Conservation (phyloP, 2,329 filamentous ascomycete species). For the Phialocephala subalpina region DNA sequence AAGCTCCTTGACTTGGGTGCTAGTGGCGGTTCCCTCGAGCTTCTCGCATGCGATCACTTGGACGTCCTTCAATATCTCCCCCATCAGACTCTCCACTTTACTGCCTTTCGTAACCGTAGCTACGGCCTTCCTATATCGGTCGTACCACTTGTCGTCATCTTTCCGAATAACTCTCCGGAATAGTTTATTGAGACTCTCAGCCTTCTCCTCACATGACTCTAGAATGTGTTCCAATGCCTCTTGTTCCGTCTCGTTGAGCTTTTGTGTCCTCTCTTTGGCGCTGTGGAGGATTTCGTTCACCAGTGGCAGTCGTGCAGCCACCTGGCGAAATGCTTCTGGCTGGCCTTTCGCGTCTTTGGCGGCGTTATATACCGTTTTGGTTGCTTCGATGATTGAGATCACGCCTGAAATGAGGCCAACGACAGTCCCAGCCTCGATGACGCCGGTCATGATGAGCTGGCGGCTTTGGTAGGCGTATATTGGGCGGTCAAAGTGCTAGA, state of each 20-base stretch:
- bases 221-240: slow-evolving; percentile 28
- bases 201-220: slow-evolving; percentile 32
- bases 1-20: slow-evolving; percentile 15
- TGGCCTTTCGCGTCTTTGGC: slow-evolving; percentile 34
- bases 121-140: slow-evolving; percentile 35
- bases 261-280: slow-evolving; percentile 24
- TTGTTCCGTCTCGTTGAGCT: slow-evolving; percentile 27
- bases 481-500: slow-evolving; percentile 4
- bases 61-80: slow-evolving; percentile 34
- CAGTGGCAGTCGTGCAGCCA: slow-evolving; percentile 33
- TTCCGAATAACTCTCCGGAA: slow-evolving; percentile 34
- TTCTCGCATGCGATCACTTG: slow-evolving; percentile 32
- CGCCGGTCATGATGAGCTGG: slow-evolving; percentile 25
- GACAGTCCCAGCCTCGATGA: slow-evolving; percentile 29
- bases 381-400: slow-evolving; percentile 34
- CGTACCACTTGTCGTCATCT: slow-evolving; percentile 31
- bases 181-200: slow-evolving; percentile 32
- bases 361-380: slow-evolving; percentile 33
- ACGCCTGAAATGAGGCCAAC: slow-evolving; percentile 32
- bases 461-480: neutral
- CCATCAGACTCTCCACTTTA: slow-evolving; percentile 35
- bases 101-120: slow-evolving; percentile 27
- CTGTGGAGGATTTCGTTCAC: slow-evolving; percentile 29
- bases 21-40: slow-evolving; percentile 29
- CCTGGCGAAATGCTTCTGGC: slow-evolving; percentile 35